Conservation (phyloP, 2,329 filamentous ascomycete genomes). For the Neofusicoccum ribis region DNA sequence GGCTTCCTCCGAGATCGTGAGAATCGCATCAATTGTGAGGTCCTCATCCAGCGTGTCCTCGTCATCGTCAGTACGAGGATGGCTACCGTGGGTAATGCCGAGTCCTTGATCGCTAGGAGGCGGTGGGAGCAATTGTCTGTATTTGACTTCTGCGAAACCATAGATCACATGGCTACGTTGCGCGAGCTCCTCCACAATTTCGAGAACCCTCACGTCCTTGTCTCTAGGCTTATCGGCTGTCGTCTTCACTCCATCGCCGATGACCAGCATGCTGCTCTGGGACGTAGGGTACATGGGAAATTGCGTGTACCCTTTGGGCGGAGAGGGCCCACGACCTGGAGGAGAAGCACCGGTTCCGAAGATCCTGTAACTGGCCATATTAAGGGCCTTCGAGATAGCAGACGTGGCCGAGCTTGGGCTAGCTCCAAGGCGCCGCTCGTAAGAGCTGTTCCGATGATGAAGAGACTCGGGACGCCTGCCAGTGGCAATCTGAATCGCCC, state of each 20-base stretch:
- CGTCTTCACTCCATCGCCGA: slow-evolving; percentile 63
- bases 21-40: slow-evolving; percentile 80
- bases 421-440: slow-evolving; percentile 75
- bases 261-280: slow-evolving; percentile 63
- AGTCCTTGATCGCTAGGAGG: slow-evolving; percentile 73
- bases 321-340: slow-evolving; percentile 64
- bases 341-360: slow-evolving; percentile 72
- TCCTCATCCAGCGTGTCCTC: slow-evolving; percentile 69
- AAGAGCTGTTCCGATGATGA: slow-evolving; percentile 76
- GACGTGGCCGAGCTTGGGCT: slow-evolving; percentile 79
- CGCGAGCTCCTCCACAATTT: slow-evolving; percentile 86
- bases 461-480: slow-evolving; percentile 62
- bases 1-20: slow-evolving; percentile 89
- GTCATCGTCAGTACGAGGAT: slow-evolving; percentile 49
- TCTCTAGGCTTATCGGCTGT: slow-evolving; percentile 58
- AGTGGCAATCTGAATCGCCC: slow-evolving; percentile 71
- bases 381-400: slow-evolving; percentile 90
- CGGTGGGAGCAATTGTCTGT: slow-evolving; percentile 90
- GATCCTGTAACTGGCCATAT: slow-evolving; percentile 79
- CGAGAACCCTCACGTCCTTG: slow-evolving; percentile 76
- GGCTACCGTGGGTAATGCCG: slow-evolving; percentile 49
- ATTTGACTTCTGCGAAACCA: slow-evolving; percentile 97
- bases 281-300: slow-evolving; percentile 83
- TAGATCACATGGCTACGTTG: slow-evolving; percentile 95
- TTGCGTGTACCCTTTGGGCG: slow-evolving; percentile 73